phyloP scores from a whole-genome alignment of 2,329 filamentous ascomycete genomes.

The Colletotrichum musicola region DNA sequence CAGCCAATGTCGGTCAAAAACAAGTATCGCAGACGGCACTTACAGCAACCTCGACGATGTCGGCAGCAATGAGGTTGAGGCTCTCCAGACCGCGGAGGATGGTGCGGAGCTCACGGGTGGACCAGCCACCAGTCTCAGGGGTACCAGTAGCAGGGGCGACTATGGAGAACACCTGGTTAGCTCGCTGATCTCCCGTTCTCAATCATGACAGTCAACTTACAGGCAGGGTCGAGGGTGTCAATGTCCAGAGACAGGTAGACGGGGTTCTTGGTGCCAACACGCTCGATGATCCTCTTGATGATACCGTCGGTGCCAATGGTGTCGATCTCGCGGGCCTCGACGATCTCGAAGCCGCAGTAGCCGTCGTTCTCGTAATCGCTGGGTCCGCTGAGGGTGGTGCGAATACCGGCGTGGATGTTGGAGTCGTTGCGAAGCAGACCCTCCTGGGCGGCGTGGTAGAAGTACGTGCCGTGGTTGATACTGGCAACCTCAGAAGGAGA shows the following conservation, averaged over 20 bases:
- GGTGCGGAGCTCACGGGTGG: constrained; percentile 77
- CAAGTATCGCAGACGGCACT: constrained; percentile 38
- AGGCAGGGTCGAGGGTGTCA: constrained; percentile 88
- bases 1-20: not conserved
- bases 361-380: constrained; percentile 89
- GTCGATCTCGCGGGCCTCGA: constrained; percentile 75
- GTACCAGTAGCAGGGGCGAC: constrained; percentile 81
- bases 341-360: constrained; percentile 86
- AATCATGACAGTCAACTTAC: constrained; percentile 10
- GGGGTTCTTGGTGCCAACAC: constrained; percentile 79
- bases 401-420: constrained; percentile 89
- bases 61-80: constrained; percentile 76
- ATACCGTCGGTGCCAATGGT: constrained; percentile 74
- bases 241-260: constrained; percentile 90
- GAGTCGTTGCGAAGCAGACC: constrained; percentile 84
- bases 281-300: constrained; percentile 80
- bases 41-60: constrained; percentile 79
- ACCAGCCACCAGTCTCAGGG: constrained; percentile 82
- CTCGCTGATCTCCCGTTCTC: not conserved
- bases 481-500: constrained; percentile 80
- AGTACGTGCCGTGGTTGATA: constrained; percentile 92
- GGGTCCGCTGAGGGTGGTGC: constrained; percentile 82
- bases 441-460: constrained; percentile 84
- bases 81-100: constrained; percentile 78
- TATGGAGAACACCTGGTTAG: constrained; percentile 43